These are phyloP conservation scores for Verticillium tricorpus DNA, from an alignment of 2,329 filamentous ascomycete species.

Conservation along the genomic window DNA sequence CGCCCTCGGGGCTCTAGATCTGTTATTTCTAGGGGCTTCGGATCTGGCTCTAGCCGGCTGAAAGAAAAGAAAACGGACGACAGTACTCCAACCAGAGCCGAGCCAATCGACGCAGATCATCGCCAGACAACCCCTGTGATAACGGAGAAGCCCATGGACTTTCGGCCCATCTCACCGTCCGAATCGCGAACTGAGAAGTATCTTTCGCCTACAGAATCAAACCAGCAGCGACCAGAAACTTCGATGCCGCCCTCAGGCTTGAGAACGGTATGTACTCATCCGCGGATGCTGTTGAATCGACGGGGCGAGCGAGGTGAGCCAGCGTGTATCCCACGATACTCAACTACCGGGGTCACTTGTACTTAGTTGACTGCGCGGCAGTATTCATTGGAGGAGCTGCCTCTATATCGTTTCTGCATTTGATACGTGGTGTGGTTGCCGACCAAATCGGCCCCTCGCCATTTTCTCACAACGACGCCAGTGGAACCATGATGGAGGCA, in stretches of 20 bases:
- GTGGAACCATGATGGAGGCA: slow-evolving; percentile 49
- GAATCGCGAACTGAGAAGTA: slow-evolving; percentile 19
- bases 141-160: background rate
- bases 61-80: background rate
- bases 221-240: background rate
- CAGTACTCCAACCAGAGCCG: background rate
- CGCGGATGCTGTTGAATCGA: slow-evolving; percentile 45
- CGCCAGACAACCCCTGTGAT: background rate
- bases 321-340: too few relatives aligned
- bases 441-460: slow-evolving; percentile 49
- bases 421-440: slow-evolving; percentile 43
- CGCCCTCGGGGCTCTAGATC: slow-evolving; percentile 22
- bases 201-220: slow-evolving; percentile 9
- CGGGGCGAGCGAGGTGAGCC: slow-evolving; percentile 45
- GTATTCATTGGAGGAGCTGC: slow-evolving; percentile 45
- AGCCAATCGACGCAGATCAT: background rate
- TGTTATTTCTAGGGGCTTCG: background rate
- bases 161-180: slow-evolving; percentile 21
- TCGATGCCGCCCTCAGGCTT: slow-evolving; percentile 8
- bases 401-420: slow-evolving; percentile 51
- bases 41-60: too few relatives aligned
- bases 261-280: slow-evolving; percentile 10
- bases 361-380: slow-evolving; percentile 12
- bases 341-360: too few relatives aligned
- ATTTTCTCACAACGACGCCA: slow-evolving; percentile 46